A percentile compares a stretch with the other conserved stretches of the same genome.
Evolutionary conservation across 1,284 basidiomycete genomes (phyloP).

Genomic region (Cutaneotrichosporon cutaneum): DNA sequence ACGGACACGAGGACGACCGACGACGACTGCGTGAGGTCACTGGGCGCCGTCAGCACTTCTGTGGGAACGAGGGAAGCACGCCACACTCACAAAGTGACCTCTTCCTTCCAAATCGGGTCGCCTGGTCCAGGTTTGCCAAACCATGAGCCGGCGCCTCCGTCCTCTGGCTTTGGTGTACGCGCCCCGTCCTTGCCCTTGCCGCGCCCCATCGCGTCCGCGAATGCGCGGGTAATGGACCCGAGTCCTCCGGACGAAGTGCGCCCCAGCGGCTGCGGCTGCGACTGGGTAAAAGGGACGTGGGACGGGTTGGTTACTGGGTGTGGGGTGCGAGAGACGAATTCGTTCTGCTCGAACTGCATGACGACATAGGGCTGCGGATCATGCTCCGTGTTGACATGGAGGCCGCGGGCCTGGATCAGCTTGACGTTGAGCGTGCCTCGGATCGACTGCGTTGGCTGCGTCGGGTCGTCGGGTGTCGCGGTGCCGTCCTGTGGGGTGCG

Average conservation of each 20-base stretch:
- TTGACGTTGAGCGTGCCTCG: constrained; percentile 87
- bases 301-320: constrained; percentile 40
- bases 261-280: constrained; percentile 41
- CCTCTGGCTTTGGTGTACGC: constrained; percentile 48
- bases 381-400: constrained; percentile 63
- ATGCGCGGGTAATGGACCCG: constrained; percentile 62
- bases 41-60: constrained; percentile 43
- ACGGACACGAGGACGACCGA: constrained; percentile 86
- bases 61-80: constrained; percentile 8
- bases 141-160: constrained; percentile 33
- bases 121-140: constrained; percentile 54
- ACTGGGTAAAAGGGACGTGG: constrained; percentile 46
- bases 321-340: constrained; percentile 92
- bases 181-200: constrained; percentile 50
- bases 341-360: constrained; percentile 98
- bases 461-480: constrained; percentile 11
- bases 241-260: constrained; percentile 53
- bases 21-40: constrained; percentile 90
- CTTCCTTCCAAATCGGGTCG: constrained; percentile 98
- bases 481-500: constrained; percentile 32
- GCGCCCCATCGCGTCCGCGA: constrained; percentile 55
- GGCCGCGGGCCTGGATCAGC: constrained; percentile 85
- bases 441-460: constrained; percentile 19
- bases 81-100: constrained; percentile 85
- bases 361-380: constrained; percentile 86